phyloP scores from a whole-genome alignment of 768 basidiomycete species.

The Phylloporus rhodoxanthus region DNA sequence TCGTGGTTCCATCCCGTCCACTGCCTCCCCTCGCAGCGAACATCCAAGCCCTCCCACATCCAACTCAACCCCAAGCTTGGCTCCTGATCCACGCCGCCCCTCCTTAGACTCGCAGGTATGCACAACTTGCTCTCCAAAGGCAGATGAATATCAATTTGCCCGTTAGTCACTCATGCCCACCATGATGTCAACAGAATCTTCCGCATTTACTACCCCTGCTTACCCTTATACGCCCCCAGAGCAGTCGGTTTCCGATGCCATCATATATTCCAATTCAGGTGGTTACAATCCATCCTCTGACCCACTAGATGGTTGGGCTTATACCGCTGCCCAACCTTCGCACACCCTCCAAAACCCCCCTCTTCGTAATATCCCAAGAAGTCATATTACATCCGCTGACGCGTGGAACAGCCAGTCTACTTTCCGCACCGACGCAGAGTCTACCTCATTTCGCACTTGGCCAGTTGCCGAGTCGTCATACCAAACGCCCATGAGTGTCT shows the following conservation, averaged over 20 bases:
- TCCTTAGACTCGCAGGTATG: conserved; percentile 43
- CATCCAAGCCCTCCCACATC: conserved; percentile 45
- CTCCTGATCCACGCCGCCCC: conserved; percentile 32
- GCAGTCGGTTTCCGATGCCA: conserved; percentile 36
- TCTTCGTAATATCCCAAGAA: conserved; percentile 35
- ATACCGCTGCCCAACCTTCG: conserved; percentile 31
- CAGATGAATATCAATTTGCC: not conserved
- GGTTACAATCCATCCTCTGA: conserved; percentile 39
- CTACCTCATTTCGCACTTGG: conserved; percentile 48
- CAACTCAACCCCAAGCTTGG: conserved; percentile 44
- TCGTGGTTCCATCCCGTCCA: conserved; percentile 31
- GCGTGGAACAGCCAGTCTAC: conserved; percentile 20
- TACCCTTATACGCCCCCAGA: conserved; percentile 43
- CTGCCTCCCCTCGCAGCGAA: conserved; percentile 28
- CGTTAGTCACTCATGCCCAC: conserved; percentile 32
- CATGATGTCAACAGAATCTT: conserved; percentile 32
- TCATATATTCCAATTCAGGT: conserved; percentile 37
- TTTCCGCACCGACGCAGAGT: conserved; percentile 27
- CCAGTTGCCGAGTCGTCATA: conserved; percentile 36
- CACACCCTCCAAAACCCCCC: conserved; percentile 44
- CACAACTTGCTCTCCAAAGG: not conserved
- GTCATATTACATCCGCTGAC: conserved; percentile 17
- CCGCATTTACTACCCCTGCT: conserved; percentile 36
- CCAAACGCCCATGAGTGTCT: conserved; percentile 25
- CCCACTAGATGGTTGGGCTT: conserved; percentile 51